Evolutionary conservation across 176 grass and related monocot genomes (phyloP).

Genomic region (Oryza brachyantha): DNA sequence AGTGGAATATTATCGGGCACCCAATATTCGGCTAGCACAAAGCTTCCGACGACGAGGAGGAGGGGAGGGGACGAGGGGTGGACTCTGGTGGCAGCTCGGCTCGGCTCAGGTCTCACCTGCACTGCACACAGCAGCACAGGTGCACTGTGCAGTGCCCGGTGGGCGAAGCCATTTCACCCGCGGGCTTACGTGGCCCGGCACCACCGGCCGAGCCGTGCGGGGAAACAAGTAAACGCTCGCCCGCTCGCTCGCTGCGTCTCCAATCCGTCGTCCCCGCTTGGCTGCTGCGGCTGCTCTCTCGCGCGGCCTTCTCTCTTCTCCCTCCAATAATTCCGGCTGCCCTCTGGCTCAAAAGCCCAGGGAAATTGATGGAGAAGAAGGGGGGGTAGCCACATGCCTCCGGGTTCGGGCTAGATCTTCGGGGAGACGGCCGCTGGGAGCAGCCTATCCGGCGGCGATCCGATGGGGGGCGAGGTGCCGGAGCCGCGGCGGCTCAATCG

Average conservation of each 20-base stretch:
- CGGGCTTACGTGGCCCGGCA: conserved; percentile 21
- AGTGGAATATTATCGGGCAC: neutral
- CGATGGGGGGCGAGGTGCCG: conserved; percentile 50
- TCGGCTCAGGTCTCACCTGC: no score
- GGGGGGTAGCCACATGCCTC: conserved; percentile 27
- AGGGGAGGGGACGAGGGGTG: neutral
- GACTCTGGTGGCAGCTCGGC: neutral
- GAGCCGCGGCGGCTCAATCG: conserved; percentile 31
- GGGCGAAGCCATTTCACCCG: conserved; percentile 29
- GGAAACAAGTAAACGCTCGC: conserved; percentile 20
- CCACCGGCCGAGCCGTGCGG: conserved; percentile 36
- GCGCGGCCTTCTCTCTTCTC: neutral
- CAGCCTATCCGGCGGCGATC: neutral
- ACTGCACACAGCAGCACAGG: no score
- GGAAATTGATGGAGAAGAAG: neutral
- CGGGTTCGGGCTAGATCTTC: conserved; percentile 32
- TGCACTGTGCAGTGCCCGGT: conserved; percentile 26
- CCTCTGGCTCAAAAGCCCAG: neutral
- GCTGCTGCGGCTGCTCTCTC: neutral
- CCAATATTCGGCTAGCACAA: neutral
- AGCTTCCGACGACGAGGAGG: neutral
- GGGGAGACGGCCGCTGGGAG: neutral
- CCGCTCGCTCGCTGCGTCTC: neutral
- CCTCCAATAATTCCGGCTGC: conserved; percentile 49
- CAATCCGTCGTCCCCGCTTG: neutral